Evolutionary conservation across 257 asterid species (phyloP), one percentile per base, ranked within the genome.

Genomic region (Solanum acaule): DNA sequence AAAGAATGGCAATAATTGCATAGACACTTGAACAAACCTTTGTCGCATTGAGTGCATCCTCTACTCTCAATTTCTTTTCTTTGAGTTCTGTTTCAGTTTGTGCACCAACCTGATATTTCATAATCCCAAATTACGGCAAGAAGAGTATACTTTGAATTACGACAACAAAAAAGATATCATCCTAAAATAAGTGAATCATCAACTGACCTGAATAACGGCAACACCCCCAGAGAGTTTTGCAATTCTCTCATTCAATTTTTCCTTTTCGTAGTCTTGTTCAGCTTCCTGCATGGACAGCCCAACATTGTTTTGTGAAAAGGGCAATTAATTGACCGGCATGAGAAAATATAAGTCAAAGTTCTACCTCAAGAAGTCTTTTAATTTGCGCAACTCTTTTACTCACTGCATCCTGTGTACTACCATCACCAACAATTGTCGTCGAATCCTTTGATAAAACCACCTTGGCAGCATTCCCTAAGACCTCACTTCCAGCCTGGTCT

Each of bases 1-100:
- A 81, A 9, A 18, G 15, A 86, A 16, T 75, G 67, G 52, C 61
- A 2, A 16, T 25, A 27, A 20, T 49, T 20, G 46, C 67, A 8
- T 5, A 22, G 65, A 9, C 78, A 72, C 56, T 33, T 73, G 46
- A 72, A 33, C 33, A 2, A 61, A 93, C 99, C 98, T 95, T 97
- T 12, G 99, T 97, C 63, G 99, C 99, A 90, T 97, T 97, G 37
- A 97, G 98, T 77, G 99, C 99, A 93, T 97, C 99, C 91, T 97
- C 99, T 46, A 97, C 99, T 90, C 99, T 94, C 86, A 96, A 98
- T 88, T 96, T 96, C 96, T 97, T 97, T 89, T 97, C 99, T 91
- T 97, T 97, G 86, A 97, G 92, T 93, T 97, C 99, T 10, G 98
- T 96, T 88, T 96, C 99, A 83, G 99, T 97, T 94, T 97, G 98